These are phyloP conservation scores for Ammopiptanthus mongolicus DNA, from an alignment of 306 rosid species.

Conservation along the genomic window DNA sequence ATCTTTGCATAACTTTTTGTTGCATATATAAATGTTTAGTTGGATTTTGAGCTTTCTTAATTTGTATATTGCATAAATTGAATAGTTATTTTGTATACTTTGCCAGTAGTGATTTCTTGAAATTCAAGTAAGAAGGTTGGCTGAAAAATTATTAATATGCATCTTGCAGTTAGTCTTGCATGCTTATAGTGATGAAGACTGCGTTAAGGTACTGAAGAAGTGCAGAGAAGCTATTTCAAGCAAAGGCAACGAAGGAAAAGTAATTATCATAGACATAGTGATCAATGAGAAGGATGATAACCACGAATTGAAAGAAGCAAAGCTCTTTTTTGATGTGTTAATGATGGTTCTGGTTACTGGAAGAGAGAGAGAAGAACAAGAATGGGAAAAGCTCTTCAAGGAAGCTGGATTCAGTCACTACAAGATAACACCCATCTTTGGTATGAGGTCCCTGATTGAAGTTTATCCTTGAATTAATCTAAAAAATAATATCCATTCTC, in stretches of 20 bases:
- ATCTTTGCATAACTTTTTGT: not conserved
- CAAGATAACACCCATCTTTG: slow-evolving; percentile 35
- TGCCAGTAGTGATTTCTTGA: not conserved
- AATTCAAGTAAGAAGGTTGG: not conserved
- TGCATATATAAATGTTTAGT: not conserved
- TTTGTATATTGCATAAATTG: not conserved
- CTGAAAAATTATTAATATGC: not conserved
- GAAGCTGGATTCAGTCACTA: slow-evolving; percentile 48
- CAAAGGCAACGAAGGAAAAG: slow-evolving; percentile 36
- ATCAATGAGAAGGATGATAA: slow-evolving; percentile 30
- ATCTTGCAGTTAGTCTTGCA: slow-evolving; percentile 36
- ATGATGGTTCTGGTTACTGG: slow-evolving; percentile 45
- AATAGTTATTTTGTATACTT: not conserved
- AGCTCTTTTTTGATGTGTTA: slow-evolving; percentile 37
- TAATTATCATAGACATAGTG: slow-evolving; percentile 49
- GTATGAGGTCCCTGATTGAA: slow-evolving; percentile 50
- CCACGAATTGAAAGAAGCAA: slow-evolving; percentile 21
- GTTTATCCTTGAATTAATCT: slow-evolving; percentile 38
- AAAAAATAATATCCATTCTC: not conserved
- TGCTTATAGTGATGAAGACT: slow-evolving; percentile 35
- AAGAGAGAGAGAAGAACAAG: slow-evolving; percentile 43
- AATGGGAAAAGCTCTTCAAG: slow-evolving; percentile 47
- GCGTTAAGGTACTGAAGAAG: slow-evolving; percentile 42
- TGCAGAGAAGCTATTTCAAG: slow-evolving; percentile 42
- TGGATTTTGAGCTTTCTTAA: not conserved